Evolutionary conservation across 345 rosid genomes (phyloP), one percentile per base, ranked within the genome.

Genomic region (Limnanthes douglasii): DNA sequence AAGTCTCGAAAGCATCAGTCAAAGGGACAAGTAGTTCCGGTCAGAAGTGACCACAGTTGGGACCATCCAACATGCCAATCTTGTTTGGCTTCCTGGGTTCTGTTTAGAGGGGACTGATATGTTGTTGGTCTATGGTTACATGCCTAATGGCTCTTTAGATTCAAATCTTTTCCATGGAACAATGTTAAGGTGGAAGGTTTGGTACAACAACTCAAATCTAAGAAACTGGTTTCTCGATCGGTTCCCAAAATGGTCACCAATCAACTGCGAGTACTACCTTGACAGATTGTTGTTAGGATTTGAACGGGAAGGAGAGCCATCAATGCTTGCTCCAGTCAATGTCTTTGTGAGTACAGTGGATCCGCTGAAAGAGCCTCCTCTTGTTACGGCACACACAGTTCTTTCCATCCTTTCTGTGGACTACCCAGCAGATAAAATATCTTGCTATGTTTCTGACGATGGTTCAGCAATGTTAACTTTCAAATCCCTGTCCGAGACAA

Each of bases 271-370:
- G n/a, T n/a, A n/a, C n/a, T n/a, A n/a, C n/a, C n/a, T n/a, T n/a
- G n/a, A n/a, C n/a, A n/a, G n/a, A n/a, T n/a, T n/a, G n/a, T n/a
- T n/a, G n/a, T n/a, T n/a, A n/a, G n/a, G 99, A 64, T 85, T 36
- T 71, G 99, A 85, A 47, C 78, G 95, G 15, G 99, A 92, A 5
- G 96, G 99, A 42, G 99, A 92, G 61, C 96, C 93, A 41, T 92
- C 96, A 13, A 94, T 78, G 62, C 57, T 92, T 19, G 66, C 80
- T 50, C 99, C 96, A 39, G 86, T 92, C 22, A 96, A 92, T 62
- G 58, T 92, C 51, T 92, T 92, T 60, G 99, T 92, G 51, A 92
- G 99, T 73, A 92, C 96, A 3, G 99, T 92, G 96, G 99, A 92
- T 61, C 99, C 99, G 34, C 54, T 92, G 52, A 92, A 92, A 60